Base-by-base conservation (phyloP, 352 stramenopile species). In the Pythium aristosporum region DNA sequence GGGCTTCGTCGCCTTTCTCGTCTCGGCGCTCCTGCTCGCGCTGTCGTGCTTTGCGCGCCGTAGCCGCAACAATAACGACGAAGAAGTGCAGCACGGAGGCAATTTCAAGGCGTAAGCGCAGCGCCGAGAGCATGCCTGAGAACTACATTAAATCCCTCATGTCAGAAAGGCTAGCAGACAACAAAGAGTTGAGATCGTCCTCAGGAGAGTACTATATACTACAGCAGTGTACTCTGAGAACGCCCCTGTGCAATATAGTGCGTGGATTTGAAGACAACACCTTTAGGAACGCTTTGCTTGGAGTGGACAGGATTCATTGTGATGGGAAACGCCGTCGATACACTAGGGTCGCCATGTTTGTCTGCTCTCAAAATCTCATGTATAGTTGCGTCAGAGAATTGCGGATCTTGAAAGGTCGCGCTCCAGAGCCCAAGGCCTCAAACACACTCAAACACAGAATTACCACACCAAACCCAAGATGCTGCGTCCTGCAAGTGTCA, bases 21-120 rank as follows among this genome's bases (percentile, higher is more conserved):
- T 68, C 21, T 74, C 81, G 12, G 80, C 75, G 54, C 57, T 77
- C 18, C 77, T 92, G 54, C 63, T 91, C 28, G 75, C 47, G 13
- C 61, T 92, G 42, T 82, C 84, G 55, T 92, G 81, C 51, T 83
- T 82, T 48, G 76, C 82, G 20, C 81, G 81, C 61, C 81, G 81
- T 49, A 58, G 59, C 28, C 68, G 46, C 37, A n/a, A 68, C 57
- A 36, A 16, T 13, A 39, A 47, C 16, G 32, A 37, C n/a, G 61
- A 73, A 20, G 60, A 65, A 30, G 25, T 30, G 1, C 25, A 30
- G 5, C 54, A 64, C 1, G 48, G 50, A 34, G 41, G 25, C 23
- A 32, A 68, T 10, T 57, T 61, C 46, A 71, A 71, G 52, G 28
- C 54, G 28, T 71, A 67, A 47, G 51, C 25, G 25, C 5, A 30